phyloP scores from a whole-genome alignment of 805 yeast species.

The Saccharomyces kudriavzevii region DNA sequence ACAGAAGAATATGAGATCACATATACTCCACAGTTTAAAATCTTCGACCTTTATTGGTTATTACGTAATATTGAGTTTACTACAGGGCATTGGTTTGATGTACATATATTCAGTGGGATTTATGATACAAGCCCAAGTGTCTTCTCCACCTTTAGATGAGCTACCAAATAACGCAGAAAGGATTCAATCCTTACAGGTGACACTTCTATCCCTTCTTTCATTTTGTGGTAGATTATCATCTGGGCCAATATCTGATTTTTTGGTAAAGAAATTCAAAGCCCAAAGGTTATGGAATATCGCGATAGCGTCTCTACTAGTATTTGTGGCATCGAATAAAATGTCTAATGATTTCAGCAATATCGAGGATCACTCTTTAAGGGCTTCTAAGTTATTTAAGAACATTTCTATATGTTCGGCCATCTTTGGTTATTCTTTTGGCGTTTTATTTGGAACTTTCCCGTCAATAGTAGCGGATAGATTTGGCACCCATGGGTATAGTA shows the following conservation, averaged over 20 bases:
- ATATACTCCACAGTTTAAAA: neutral
- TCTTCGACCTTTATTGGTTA: slow-evolving; percentile 38
- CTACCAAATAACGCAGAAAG: slow-evolving; percentile 32
- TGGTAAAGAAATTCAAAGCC: slow-evolving; percentile 42
- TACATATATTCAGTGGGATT: slow-evolving; percentile 71
- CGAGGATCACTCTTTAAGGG: neutral
- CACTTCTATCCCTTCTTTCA: slow-evolving; percentile 55
- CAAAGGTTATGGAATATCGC: slow-evolving; percentile 63
- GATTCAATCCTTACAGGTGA: slow-evolving; percentile 63
- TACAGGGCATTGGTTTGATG: slow-evolving; percentile 61
- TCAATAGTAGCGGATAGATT: slow-evolving; percentile 66
- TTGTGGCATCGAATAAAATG: slow-evolving; percentile 30
- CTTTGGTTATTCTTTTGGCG: slow-evolving; percentile 62
- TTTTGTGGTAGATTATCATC: slow-evolving; percentile 57
- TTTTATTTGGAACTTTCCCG: slow-evolving; percentile 68
- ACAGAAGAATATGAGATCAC: neutral
- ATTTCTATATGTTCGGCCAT: slow-evolving; percentile 45
- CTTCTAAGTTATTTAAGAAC: slow-evolving; percentile 23
- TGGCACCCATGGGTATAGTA: slow-evolving; percentile 60
- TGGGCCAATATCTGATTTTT: slow-evolving; percentile 58
- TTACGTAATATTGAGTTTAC: slow-evolving; percentile 45
- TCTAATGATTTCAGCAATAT: slow-evolving; percentile 5
- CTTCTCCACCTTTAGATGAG: slow-evolving; percentile 18
- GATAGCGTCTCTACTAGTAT: slow-evolving; percentile 32
- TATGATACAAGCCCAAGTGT: slow-evolving; percentile 45